A percentile compares a stretch with the other conserved stretches of the same genome.
phyloP scores from a whole-genome alignment of 768 basidiomycete genomes.

The Rhodotorula taiwanensis region DNA sequence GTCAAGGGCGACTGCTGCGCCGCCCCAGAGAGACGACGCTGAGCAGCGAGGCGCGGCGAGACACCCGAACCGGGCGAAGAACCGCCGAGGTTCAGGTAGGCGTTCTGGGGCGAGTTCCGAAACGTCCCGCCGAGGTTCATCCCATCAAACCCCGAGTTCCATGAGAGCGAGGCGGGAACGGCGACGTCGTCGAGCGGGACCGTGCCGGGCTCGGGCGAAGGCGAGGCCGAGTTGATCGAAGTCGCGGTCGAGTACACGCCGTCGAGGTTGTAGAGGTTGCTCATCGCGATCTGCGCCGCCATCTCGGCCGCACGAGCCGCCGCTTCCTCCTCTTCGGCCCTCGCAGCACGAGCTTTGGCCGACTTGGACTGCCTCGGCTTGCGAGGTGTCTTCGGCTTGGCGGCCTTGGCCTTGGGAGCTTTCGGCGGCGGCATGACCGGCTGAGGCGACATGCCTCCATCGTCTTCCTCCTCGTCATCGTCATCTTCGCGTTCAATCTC shows the following conservation, averaged over 20 bases:
- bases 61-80: background rate
- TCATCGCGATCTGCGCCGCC: background rate
- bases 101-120: conserved; percentile 9
- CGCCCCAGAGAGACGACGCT: background rate
- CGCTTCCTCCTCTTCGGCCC: background rate
- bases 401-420: background rate
- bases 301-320: background rate
- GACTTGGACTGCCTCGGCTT: background rate
- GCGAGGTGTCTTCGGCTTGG: background rate
- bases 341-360: background rate
- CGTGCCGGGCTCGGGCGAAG: conserved; percentile 4
- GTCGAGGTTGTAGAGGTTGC: conserved; percentile 1
- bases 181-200: background rate
- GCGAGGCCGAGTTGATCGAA: background rate
- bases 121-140: background rate
- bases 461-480: conserved; percentile 3
- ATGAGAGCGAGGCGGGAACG: background rate
- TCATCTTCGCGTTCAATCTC: background rate
- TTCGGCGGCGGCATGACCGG: background rate
- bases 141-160: conserved; percentile 1
- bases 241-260: background rate
- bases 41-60: background rate
- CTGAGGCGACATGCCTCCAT: background rate
- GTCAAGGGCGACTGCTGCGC: no score
- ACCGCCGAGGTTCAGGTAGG: conserved; percentile 11